A percentile compares a stretch with the other conserved stretches of the same genome.
These are phyloP conservation scores for Cadophora gregata DNA, from an alignment of 2,329 filamentous ascomycete genomes.

Conservation along the genomic window DNA sequence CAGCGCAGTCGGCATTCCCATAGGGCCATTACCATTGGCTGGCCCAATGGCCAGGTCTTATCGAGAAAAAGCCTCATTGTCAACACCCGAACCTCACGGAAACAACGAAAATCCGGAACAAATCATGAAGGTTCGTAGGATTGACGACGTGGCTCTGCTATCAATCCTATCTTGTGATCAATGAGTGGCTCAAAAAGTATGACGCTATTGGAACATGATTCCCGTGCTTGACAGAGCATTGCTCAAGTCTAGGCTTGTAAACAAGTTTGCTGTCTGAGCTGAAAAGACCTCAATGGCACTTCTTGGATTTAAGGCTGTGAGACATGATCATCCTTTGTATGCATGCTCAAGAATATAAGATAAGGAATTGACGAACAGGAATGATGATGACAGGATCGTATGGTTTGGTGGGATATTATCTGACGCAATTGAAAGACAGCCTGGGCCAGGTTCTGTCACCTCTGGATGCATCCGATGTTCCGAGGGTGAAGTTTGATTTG, in stretches of 20 bases:
- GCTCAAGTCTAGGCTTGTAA: too few species aligned
- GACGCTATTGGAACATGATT: not conserved
- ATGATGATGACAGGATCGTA: not conserved
- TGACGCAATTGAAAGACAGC: not conserved
- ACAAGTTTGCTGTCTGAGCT: too few species aligned
- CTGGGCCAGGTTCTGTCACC: not conserved
- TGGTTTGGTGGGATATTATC: not conserved
- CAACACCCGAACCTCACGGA: not conserved
- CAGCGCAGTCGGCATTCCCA: not conserved
- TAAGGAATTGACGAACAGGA: not conserved
- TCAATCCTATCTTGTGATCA: not conserved
- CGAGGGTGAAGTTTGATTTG: not conserved
- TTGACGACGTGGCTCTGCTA: not conserved
- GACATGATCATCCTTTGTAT: not conserved
- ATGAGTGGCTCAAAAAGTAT: not conserved
- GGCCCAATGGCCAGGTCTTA: not conserved
- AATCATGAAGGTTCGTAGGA: conserved; percentile 13
- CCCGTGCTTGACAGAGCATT: not conserved
- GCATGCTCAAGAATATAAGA: not conserved
- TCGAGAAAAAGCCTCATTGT: conserved; percentile 11
- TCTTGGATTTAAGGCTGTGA: not conserved
- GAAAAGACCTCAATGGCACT: not conserved
- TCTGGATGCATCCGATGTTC: not conserved
- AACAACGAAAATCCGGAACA: conserved; percentile 5
- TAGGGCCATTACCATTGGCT: not conserved